Percentiles rank a stretch among this genome's conserved stretches.
Evolutionary conservation across 2,329 filamentous ascomycete species (phyloP).

Genomic region (Allantophomopsis cytisporea): DNA sequence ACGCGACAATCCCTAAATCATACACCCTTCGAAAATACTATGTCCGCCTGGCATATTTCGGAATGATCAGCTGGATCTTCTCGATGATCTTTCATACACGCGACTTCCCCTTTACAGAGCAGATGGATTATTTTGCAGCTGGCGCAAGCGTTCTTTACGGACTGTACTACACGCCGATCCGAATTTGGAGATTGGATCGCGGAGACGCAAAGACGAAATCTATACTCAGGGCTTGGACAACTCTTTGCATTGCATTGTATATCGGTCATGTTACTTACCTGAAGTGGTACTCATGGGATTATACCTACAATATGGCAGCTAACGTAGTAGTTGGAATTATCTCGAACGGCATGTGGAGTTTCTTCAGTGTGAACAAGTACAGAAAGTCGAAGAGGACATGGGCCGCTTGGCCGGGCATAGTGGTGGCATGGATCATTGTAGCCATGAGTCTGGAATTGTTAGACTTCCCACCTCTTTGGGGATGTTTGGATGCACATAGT

Average conservation of each 20-base stretch:
- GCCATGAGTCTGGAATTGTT: slow-evolving; percentile 94
- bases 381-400: slow-evolving; percentile 57
- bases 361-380: slow-evolving; percentile 68
- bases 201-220: slow-evolving; percentile 20
- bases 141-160: slow-evolving; percentile 86
- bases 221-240: slow-evolving; percentile 62
- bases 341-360: slow-evolving; percentile 75
- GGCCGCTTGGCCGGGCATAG: slow-evolving; percentile 81
- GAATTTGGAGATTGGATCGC: slow-evolving; percentile 71
- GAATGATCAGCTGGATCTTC: slow-evolving; percentile 73
- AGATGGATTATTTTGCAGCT: slow-evolving; percentile 91
- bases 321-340: slow-evolving; percentile 74
- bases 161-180: slow-evolving; percentile 70
- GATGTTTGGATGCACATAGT: slow-evolving; percentile 83
- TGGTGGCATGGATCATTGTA: slow-evolving; percentile 81
- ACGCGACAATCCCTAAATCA: slow-evolving; percentile 50
- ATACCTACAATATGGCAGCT: slow-evolving; percentile 95
- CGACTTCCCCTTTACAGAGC: slow-evolving; percentile 77
- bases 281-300: slow-evolving; percentile 80
- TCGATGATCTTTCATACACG: slow-evolving; percentile 87
- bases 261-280: slow-evolving; percentile 69
- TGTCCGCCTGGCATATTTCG: slow-evolving; percentile 64
- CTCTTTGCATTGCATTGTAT: slow-evolving; percentile 59
- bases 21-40: slow-evolving; percentile 78
- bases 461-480: slow-evolving; percentile 77